Percentiles rank a stretch among this genome's conserved stretches.
phyloP scores from a whole-genome alignment of 1,139 yeast genomes.

The Protomyces pachydermus region DNA sequence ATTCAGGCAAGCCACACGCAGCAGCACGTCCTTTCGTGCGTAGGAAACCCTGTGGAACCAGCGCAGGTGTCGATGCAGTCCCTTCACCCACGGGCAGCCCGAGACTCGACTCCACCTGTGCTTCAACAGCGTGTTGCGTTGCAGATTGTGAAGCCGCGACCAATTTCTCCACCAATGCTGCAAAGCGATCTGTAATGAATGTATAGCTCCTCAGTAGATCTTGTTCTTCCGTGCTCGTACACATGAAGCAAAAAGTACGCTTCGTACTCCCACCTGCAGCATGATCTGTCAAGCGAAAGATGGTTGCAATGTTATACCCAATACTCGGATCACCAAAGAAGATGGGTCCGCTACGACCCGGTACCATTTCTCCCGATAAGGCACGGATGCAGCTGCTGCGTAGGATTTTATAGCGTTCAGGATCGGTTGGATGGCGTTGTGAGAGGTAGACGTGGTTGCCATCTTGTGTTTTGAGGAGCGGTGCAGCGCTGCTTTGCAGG shows the following conservation, averaged over 20 bases:
- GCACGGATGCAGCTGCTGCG: conserved; percentile 47
- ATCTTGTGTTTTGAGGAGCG: conserved; percentile 29
- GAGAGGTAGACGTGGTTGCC: conserved; percentile 8
- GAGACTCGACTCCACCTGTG: not conserved
- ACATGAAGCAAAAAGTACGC: conserved; percentile 57
- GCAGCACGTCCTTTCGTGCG: conserved; percentile 27
- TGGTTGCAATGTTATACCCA: conserved; percentile 63
- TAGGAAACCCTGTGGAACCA: conserved; percentile 20
- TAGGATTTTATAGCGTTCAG: conserved; percentile 50
- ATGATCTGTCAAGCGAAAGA: conserved; percentile 63
- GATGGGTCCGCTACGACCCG: conserved; percentile 59
- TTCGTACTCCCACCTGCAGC: conserved; percentile 77
- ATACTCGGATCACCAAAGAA: conserved; percentile 63
- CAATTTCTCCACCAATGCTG: conserved; percentile 13
- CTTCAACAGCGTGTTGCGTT: not conserved
- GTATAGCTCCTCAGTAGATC: conserved; percentile 16
- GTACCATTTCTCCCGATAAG: conserved; percentile 59
- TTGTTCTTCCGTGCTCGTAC: conserved; percentile 17
- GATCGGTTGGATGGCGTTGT: conserved; percentile 57
- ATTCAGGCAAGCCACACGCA: conserved; percentile 21
- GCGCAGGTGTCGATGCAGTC: not conserved
- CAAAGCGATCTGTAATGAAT: conserved; percentile 24
- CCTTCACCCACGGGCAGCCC: not conserved
- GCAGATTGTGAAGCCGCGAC: not conserved
- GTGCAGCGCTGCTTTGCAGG: conserved; percentile 37